These are phyloP conservation scores for Calamus simplicifolius DNA, from an alignment of 176 grass and related monocot genomes.

Conservation along the genomic window DNA sequence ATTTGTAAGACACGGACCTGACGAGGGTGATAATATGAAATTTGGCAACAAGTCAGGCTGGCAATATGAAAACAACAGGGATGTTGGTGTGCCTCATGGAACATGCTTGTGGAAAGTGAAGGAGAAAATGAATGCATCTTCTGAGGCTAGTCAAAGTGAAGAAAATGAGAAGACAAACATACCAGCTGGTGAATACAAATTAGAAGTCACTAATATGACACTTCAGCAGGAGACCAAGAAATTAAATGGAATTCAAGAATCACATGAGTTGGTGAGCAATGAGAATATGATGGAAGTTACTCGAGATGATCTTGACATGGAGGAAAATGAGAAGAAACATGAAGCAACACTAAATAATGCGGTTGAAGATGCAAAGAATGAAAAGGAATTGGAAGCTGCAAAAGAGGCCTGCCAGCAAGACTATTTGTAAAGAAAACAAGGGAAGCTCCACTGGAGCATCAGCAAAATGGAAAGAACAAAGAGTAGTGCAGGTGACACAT, in stretches of 20 bases:
- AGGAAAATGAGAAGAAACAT: no score
- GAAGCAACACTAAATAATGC: no score
- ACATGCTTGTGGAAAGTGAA: neutral
- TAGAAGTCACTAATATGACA: neutral
- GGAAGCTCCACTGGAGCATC: neutral
- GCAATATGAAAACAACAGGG: neutral
- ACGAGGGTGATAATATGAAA: neutral
- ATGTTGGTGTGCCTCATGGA: neutral
- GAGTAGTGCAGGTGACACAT: neutral
- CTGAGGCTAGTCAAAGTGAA: neutral
- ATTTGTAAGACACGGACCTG: neutral
- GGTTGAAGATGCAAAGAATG: neutral
- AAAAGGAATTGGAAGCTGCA: neutral
- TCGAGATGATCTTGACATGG: neutral
- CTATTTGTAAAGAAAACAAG: neutral
- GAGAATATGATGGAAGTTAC: neutral
- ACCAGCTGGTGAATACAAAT: neutral
- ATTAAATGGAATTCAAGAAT: neutral
- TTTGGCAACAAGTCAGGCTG: neutral
- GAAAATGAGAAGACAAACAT: neutral
- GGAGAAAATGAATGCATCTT: neutral
- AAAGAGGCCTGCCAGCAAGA: slow-evolving; percentile 1
- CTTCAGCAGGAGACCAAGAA: neutral
- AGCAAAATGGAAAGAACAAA: neutral
- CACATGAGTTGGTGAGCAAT: neutral